Conservation (phyloP, 805 yeast genomes). For the Wickerhamiella hasegawae region DNA sequence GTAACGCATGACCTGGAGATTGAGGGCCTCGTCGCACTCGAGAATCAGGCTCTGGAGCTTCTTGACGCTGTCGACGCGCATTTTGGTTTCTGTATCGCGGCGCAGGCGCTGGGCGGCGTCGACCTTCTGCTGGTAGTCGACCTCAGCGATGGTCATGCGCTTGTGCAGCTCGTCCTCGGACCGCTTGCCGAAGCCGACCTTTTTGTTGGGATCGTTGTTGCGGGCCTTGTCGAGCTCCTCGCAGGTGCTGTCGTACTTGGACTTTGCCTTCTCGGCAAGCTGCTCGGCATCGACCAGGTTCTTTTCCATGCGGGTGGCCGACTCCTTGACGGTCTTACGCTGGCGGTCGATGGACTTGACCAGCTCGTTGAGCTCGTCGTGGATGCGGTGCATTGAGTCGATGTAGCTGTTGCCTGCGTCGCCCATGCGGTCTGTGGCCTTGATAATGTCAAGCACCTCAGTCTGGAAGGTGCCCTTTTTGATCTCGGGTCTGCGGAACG, state of each 20-base stretch:
- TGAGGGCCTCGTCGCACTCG: constrained; percentile 80
- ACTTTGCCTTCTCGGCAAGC: constrained; percentile 77
- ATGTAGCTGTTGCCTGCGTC: constrained; percentile 64
- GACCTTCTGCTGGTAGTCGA: constrained; percentile 70
- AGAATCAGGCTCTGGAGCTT: constrained; percentile 61
- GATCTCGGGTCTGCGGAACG: constrained; percentile 31
- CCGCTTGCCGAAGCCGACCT: constrained; percentile 69
- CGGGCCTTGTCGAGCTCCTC: constrained; percentile 74
- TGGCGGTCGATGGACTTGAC: constrained; percentile 51
- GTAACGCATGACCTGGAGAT: constrained; percentile 75
- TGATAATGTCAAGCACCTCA: constrained; percentile 52
- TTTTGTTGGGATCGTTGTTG: constrained; percentile 67
- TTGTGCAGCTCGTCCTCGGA: constrained; percentile 76
- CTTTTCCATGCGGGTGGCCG: constrained; percentile 65
- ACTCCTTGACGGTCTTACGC: constrained; percentile 69
- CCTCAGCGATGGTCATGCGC: constrained; percentile 72
- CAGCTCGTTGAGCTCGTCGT: constrained; percentile 65
- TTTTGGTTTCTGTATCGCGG: constrained; percentile 50
- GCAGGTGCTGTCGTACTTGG: constrained; percentile 61
- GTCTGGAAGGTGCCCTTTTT: constrained; percentile 50
- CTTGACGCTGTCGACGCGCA: constrained; percentile 63
- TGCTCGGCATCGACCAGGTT: constrained; percentile 69
- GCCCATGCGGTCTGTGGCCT: constrained; percentile 60
- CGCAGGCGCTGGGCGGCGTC: constrained; percentile 55
- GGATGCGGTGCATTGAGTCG: constrained; percentile 66